A percentile compares a stretch with the other conserved stretches of the same genome.
Evolutionary conservation across 768 basidiomycete species (phyloP).

Genomic region (Fomitopsis serialis): DNA sequence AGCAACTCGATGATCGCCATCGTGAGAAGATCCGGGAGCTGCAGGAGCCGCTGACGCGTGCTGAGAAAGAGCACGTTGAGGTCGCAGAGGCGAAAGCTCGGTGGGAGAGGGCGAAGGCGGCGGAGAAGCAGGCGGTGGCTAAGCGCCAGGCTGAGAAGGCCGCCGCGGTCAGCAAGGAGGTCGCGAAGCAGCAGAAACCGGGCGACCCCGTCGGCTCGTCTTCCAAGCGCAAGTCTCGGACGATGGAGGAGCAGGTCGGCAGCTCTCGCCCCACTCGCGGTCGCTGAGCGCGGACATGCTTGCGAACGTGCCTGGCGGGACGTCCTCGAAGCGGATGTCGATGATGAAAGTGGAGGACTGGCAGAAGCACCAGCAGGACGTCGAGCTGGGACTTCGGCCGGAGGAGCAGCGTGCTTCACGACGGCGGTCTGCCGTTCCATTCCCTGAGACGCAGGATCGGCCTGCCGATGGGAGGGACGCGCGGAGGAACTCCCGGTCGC

Average conservation of each 20-base stretch:
- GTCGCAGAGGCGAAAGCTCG: slow-evolving; percentile 69
- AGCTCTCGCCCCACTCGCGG: slow-evolving; percentile 27
- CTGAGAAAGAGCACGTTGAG: slow-evolving; percentile 72
- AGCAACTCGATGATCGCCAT: slow-evolving; percentile 83
- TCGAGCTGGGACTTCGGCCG: slow-evolving; percentile 8
- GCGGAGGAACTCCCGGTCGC: slow-evolving; percentile 25
- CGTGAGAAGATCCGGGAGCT: slow-evolving; percentile 77
- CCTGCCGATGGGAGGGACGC: slow-evolving; percentile 15
- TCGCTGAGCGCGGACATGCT: slow-evolving; percentile 62
- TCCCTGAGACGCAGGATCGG: slow-evolving; percentile 40
- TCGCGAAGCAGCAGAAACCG: slow-evolving; percentile 33
- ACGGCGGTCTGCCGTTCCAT: slow-evolving; percentile 44
- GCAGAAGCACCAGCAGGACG: slow-evolving; percentile 62
- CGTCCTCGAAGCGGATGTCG: slow-evolving; percentile 56
- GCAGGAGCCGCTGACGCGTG: slow-evolving; percentile 80
- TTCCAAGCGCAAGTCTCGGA: neutral
- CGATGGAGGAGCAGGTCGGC: slow-evolving; percentile 7
- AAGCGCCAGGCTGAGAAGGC: slow-evolving; percentile 70
- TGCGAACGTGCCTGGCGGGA: slow-evolving; percentile 30
- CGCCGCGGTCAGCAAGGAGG: slow-evolving; percentile 32
- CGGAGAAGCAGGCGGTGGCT: slow-evolving; percentile 71
- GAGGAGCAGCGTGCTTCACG: slow-evolving; percentile 22
- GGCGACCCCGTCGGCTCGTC: slow-evolving; percentile 4
- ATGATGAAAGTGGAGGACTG: slow-evolving; percentile 83
- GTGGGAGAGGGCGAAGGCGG: slow-evolving; percentile 75